A percentile compares a stretch with the other conserved stretches of the same genome.
phyloP scores from a whole-genome alignment of 2,329 filamentous ascomycete genomes.

The Claviceps digitariae region DNA sequence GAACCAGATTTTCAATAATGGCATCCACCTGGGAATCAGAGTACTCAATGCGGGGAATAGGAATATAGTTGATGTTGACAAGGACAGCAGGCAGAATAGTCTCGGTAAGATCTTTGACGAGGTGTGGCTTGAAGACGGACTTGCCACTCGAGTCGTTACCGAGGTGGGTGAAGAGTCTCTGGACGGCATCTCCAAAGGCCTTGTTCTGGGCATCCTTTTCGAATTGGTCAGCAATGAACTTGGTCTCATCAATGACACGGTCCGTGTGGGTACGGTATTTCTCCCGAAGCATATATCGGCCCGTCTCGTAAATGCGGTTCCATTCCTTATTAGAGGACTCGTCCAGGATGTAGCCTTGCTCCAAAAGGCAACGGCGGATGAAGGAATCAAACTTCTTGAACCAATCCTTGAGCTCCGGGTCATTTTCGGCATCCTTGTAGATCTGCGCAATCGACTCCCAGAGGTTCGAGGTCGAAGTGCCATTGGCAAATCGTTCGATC shows the following conservation, averaged over 20 bases:
- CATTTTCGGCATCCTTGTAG: conserved; percentile 74
- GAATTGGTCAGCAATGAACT: conserved; percentile 81
- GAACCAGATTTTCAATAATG: conserved; percentile 83
- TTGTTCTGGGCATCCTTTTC: conserved; percentile 79
- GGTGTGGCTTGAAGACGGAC: conserved; percentile 78
- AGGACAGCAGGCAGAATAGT: conserved; percentile 75
- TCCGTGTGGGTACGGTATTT: conserved; percentile 81
- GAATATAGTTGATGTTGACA: conserved; percentile 77
- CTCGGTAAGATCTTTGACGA: conserved; percentile 77
- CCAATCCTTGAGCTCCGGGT: conserved; percentile 79
- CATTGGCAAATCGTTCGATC: conserved; percentile 91
- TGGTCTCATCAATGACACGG: conserved; percentile 75
- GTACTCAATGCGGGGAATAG: conserved; percentile 88
- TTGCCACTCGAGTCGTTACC: conserved; percentile 78
- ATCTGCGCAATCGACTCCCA: conserved; percentile 75
- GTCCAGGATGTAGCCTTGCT: conserved; percentile 84
- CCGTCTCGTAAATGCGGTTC: conserved; percentile 73
- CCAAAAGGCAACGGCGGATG: conserved; percentile 68
- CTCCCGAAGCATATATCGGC: conserved; percentile 73
- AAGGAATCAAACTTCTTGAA: conserved; percentile 69
- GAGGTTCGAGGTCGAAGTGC: conserved; percentile 76
- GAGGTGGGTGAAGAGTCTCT: conserved; percentile 79
- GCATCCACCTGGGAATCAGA: conserved; percentile 73
- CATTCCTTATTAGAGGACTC: conserved; percentile 69
- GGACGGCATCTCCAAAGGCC: conserved; percentile 58